Percentiles rank a stretch among this genome's conserved stretches.
Conservation (phyloP, 306 rosid species). For the Trifolium subterraneum region DNA sequence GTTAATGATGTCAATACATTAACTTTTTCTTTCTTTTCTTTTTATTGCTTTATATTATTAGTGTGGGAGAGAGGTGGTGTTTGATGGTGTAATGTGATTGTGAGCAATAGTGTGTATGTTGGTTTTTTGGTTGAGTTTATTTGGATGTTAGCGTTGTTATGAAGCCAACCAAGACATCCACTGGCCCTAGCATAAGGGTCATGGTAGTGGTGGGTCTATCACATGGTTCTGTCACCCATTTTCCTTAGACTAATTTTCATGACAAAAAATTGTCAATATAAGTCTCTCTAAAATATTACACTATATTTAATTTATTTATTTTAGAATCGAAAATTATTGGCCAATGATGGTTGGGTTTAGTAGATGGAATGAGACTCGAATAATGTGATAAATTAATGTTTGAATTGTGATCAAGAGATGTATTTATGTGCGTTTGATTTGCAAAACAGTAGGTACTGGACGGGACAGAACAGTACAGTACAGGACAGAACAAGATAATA, state of each 20-base stretch:
- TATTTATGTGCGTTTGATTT: no score
- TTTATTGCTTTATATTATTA: neutral
- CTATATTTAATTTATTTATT: no score
- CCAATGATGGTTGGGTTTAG: no score
- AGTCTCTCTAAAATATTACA: no score
- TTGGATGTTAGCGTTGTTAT: conserved; percentile 92
- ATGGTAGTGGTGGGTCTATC: conserved; percentile 67
- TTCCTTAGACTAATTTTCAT: neutral
- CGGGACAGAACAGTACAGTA: no score
- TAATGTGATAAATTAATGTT: no score
- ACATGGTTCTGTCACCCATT: conserved; percentile 85
- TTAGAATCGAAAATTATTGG: neutral
- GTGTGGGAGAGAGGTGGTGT: conserved; percentile 18
- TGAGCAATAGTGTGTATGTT: conserved; percentile 35
- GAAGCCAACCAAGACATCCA: conserved; percentile 82
- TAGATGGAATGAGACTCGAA: no score
- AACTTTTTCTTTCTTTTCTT: conserved; percentile 1
- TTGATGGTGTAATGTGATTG: conserved; percentile 44
- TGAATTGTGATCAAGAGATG: no score
- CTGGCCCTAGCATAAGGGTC: conserved; percentile 36
- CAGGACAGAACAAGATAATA: no score
- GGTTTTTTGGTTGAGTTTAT: conserved; percentile 55
- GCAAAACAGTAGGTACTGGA: no score
- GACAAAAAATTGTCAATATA: neutral
- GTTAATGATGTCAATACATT: conserved; percentile 66